Evolutionary conservation across 1,284 basidiomycete species (phyloP).

Genomic region (Xanthoconium separans): DNA sequence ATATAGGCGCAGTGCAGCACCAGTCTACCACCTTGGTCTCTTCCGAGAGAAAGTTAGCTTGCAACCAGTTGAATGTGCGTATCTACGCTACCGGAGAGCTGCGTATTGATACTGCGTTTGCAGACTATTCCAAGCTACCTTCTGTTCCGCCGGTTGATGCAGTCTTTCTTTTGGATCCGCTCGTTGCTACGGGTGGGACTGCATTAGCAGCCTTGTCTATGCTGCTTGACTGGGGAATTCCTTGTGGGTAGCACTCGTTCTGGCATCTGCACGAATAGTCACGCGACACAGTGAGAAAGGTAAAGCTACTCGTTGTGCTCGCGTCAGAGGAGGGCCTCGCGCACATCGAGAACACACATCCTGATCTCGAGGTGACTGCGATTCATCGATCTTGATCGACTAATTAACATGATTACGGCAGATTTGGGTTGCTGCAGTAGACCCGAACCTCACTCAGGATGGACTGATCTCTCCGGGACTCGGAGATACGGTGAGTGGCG

Average conservation of each 20-base stretch:
- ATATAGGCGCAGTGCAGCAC: constrained; percentile 53
- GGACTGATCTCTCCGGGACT: constrained; percentile 87
- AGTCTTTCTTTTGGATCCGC: constrained; percentile 85
- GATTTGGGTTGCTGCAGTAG: constrained; percentile 86
- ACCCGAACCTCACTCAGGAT: constrained; percentile 65
- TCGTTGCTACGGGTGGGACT: constrained; percentile 95
- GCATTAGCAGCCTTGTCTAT: constrained; percentile 83
- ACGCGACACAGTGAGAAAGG: constrained; percentile 52
- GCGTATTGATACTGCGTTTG: constrained; percentile 2
- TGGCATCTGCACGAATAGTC: background rate
- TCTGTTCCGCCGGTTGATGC: constrained; percentile 73
- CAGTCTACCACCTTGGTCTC: constrained; percentile 88
- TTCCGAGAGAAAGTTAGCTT: constrained; percentile 89
- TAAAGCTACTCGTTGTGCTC: constrained; percentile 85
- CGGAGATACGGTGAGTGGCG: constrained; percentile 75
- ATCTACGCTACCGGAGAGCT: background rate
- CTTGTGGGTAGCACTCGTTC: constrained; percentile 43
- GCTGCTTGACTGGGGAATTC: constrained; percentile 85
- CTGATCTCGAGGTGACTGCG: constrained; percentile 71
- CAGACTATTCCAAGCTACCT: constrained; percentile 93
- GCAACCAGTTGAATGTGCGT: constrained; percentile 89
- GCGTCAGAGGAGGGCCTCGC: constrained; percentile 76
- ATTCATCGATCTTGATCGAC: background rate
- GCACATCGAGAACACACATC: constrained; percentile 65
- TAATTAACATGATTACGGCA: constrained; percentile 30